Evolutionary conservation across 2,329 filamentous ascomycete species (phyloP).

Genomic region (Exophiala dermatitidis): DNA sequence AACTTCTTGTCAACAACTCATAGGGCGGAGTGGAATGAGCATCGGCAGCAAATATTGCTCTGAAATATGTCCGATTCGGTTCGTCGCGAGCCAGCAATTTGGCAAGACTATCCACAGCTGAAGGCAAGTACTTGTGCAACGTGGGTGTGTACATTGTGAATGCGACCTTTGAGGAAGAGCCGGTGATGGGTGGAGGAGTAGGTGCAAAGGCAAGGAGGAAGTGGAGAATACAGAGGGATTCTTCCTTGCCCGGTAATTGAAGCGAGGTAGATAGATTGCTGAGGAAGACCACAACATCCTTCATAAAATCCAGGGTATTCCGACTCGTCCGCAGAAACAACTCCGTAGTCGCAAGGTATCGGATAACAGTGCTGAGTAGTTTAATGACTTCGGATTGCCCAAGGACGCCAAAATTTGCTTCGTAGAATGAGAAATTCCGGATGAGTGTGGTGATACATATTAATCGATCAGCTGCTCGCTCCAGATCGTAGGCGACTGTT

Average conservation of each 20-base stretch:
- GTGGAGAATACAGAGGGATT: slow-evolving; percentile 76
- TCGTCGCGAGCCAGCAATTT: slow-evolving; percentile 90
- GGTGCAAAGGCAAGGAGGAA: slow-evolving; percentile 90
- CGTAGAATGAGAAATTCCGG: slow-evolving; percentile 83
- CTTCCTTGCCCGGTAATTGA: slow-evolving; percentile 76
- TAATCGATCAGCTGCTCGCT: slow-evolving; percentile 76
- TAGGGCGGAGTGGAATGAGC: slow-evolving; percentile 56
- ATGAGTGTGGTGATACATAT: slow-evolving; percentile 89
- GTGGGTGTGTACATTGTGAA: slow-evolving; percentile 76
- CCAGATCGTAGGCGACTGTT: slow-evolving; percentile 69
- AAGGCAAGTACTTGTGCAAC: slow-evolving; percentile 78
- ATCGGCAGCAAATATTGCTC: slow-evolving; percentile 70
- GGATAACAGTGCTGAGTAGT: slow-evolving; percentile 74
- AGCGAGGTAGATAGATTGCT: slow-evolving; percentile 80
- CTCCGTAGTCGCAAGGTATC: slow-evolving; percentile 80
- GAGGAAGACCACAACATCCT: slow-evolving; percentile 80
- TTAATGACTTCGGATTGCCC: slow-evolving; percentile 72
- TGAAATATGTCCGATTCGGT: slow-evolving; percentile 80
- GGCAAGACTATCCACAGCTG: slow-evolving; percentile 81
- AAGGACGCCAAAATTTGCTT: slow-evolving; percentile 66
- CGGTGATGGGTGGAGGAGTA: slow-evolving; percentile 57
- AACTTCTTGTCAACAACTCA: slow-evolving; percentile 78
- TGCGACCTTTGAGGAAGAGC: slow-evolving; percentile 53
- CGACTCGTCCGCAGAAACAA: slow-evolving; percentile 73
- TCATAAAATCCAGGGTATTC: slow-evolving; percentile 95